Conservation (phyloP, 495 filamentous ascomycete genomes). For the Lasiosphaeriaceae sp. region DNA sequence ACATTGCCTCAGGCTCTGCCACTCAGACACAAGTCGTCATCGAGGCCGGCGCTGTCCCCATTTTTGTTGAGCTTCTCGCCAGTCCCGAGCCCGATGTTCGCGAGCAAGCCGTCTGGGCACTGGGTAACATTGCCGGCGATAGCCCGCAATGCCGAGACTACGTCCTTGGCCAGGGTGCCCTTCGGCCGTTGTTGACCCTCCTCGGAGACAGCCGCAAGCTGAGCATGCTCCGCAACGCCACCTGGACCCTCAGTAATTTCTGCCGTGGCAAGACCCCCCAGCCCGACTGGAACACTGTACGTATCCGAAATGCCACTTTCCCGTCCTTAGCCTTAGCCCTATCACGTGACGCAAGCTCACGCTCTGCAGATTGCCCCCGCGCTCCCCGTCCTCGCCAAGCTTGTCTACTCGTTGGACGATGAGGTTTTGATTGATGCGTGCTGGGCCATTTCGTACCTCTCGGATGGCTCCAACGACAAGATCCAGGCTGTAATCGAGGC, state of each 20-base stretch:
- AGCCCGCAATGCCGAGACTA: constrained; percentile 96
- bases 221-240: constrained; percentile 98
- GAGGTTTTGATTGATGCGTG: constrained; percentile 99
- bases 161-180: constrained; percentile 82
- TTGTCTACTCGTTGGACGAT: constrained; percentile 97
- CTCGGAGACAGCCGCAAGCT: constrained; percentile 97
- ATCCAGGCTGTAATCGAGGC: constrained; percentile 99
- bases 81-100: constrained; percentile 98
- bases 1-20: constrained; percentile 97
- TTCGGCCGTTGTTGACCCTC: constrained; percentile 81
- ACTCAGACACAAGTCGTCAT: constrained; percentile 98
- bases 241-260: constrained; percentile 99
- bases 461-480: constrained; percentile 99
- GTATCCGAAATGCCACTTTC: constrained; percentile 25
- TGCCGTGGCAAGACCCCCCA: constrained; percentile 99
- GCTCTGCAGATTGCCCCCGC: constrained; percentile 81
- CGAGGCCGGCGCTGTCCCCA: constrained; percentile 95
- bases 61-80: constrained; percentile 92
- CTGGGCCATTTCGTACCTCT: constrained; percentile 99
- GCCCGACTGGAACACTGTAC: constrained; percentile 93
- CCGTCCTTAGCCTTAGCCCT: not conserved
- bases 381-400: constrained; percentile 92
- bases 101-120: constrained; percentile 97
- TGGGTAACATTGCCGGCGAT: constrained; percentile 99
- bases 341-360: constrained; percentile 21